Conservation (phyloP, 306 rosid species). For the Cucumis hystrix region DNA sequence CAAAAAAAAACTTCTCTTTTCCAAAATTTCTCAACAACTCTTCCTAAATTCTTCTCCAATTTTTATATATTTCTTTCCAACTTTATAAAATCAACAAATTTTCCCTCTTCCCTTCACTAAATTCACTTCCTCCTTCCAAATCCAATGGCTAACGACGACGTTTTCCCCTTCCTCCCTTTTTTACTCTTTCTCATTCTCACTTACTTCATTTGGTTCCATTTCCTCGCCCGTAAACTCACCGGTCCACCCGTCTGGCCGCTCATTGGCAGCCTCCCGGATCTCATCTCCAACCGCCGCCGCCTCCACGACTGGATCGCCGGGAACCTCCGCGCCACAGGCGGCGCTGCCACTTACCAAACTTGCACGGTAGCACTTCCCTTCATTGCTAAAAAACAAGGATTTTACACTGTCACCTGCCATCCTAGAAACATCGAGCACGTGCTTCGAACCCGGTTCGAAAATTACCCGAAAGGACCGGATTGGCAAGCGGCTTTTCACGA, state of each 20-base stretch:
- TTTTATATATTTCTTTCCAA: neutral
- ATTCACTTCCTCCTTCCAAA: neutral
- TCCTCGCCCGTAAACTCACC: conserved; percentile 35
- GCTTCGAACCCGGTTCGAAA: conserved; percentile 59
- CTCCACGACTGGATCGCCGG: conserved; percentile 71
- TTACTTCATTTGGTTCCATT: conserved; percentile 55
- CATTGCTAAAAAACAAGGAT: conserved; percentile 45
- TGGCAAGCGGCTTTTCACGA: conserved; percentile 91
- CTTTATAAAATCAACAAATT: neutral
- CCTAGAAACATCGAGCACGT: conserved; percentile 81
- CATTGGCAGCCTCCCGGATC: conserved; percentile 64
- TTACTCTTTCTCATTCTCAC: conserved; percentile 18
- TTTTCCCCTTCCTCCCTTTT: conserved; percentile 10
- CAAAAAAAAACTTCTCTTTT: neutral
- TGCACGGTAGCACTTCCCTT: conserved; percentile 63
- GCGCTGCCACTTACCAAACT: conserved; percentile 67
- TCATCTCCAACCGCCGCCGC: conserved; percentile 37
- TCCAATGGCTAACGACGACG: conserved; percentile 24
- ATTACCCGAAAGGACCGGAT: conserved; percentile 79
- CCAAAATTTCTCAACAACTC: neutral
- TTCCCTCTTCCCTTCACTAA: neutral
- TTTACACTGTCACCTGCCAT: conserved; percentile 61
- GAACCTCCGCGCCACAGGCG: conserved; percentile 43
- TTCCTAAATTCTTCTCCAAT: neutral
- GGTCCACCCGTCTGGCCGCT: conserved; percentile 71